Evolutionary conservation across 2,329 filamentous ascomycete genomes (phyloP).

Genomic region (Xylaria sp.): DNA sequence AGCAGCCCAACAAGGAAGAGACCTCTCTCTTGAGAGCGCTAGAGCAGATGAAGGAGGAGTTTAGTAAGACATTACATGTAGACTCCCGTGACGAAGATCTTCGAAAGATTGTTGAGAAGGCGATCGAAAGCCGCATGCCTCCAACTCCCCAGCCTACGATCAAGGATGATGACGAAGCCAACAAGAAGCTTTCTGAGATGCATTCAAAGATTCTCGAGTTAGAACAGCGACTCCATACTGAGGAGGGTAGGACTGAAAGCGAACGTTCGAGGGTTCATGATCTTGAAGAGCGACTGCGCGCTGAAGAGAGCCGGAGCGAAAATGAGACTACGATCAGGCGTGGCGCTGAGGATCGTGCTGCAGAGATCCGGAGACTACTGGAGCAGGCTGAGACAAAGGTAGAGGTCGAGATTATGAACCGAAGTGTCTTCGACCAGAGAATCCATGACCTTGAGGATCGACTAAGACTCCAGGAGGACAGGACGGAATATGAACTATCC

Average conservation of each 20-base stretch:
- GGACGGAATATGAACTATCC: conserved; percentile 65
- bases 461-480: conserved; percentile 64
- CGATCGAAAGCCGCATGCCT: conserved; percentile 60
- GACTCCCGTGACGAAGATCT: conserved; percentile 57
- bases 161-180: conserved; percentile 53
- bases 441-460: conserved; percentile 71
- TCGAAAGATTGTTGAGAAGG: conserved; percentile 64
- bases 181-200: conserved; percentile 59
- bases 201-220: conserved; percentile 56
- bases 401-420: conserved; percentile 64
- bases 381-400: conserved; percentile 61
- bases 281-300: conserved; percentile 59
- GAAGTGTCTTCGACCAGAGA: conserved; percentile 61
- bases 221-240: conserved; percentile 32
- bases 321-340: conserved; percentile 53
- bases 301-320: conserved; percentile 52
- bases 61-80: conserved; percentile 47
- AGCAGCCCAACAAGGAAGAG: conserved; percentile 42
- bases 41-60: conserved; percentile 61
- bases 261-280: conserved; percentile 54
- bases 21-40: conserved; percentile 67
- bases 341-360: conserved; percentile 54
- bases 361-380: conserved; percentile 58
- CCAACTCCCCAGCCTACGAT: conserved; percentile 48
- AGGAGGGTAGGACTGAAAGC: conserved; percentile 29